phyloP scores from a whole-genome alignment of 345 rosid genomes.

The Nephelium lappaceum region DNA sequence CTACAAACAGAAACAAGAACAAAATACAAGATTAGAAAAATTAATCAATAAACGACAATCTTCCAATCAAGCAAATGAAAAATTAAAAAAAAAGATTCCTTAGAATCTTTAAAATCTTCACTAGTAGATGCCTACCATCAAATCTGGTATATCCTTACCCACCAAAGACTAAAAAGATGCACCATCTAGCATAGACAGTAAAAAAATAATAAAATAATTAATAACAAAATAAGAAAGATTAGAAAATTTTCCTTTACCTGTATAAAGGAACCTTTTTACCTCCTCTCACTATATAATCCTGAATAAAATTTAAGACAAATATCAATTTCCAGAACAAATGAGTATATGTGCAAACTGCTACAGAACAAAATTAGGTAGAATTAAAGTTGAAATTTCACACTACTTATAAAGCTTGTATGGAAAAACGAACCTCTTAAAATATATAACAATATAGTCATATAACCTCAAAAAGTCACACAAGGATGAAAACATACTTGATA shows the following conservation, averaged over 20 bases:
- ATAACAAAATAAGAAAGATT: background rate
- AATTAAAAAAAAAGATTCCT: no score
- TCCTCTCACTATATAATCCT: constrained; percentile 85
- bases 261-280: constrained; percentile 77
- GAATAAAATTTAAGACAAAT: constrained; percentile 28
- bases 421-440: background rate
- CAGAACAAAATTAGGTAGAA: background rate
- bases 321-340: background rate
- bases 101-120: no score
- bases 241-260: constrained; percentile 53
- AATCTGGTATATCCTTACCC: background rate
- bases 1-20: no score
- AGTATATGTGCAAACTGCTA: background rate
- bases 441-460: background rate
- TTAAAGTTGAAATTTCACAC: background rate
- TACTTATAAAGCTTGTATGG: background rate
- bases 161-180: background rate
- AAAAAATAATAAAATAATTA: background rate
- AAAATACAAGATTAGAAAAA: no score
- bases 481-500: background rate
- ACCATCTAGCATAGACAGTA: background rate
- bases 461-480: background rate
- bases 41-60: no score
- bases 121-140: no score
- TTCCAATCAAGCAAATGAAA: no score